Percentiles rank a stretch among this genome's conserved stretches.
Evolutionary conservation across 208 protist genomes (phyloP).

Genomic region (Wallacemonas rigidus): DNA sequence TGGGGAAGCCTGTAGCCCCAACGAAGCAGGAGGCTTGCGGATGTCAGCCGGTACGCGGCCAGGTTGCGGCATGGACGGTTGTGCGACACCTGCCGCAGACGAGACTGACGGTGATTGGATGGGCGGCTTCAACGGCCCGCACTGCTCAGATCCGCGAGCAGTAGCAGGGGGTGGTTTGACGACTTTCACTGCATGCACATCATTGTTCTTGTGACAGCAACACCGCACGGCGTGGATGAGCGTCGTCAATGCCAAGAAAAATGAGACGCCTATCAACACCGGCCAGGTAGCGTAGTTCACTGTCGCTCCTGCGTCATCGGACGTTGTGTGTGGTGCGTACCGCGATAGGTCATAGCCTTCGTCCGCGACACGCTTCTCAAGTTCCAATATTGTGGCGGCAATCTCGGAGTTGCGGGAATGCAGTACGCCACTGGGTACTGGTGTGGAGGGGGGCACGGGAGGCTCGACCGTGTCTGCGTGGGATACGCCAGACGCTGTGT

Average conservation of each 20-base stretch:
- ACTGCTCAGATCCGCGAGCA: too few species aligned
- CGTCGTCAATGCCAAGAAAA: constrained; percentile 20
- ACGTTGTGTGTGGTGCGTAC: constrained; percentile 21
- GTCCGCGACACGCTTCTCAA: constrained; percentile 14
- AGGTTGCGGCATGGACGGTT: too few species aligned
- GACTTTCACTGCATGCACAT: neutral
- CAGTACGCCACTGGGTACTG: neutral
- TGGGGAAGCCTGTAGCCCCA: too few species aligned
- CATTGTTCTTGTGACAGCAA: constrained; percentile 1
- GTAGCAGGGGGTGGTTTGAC: too few species aligned
- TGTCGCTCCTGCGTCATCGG: constrained; percentile 11
- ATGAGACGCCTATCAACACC: constrained; percentile 21
- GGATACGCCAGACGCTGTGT: neutral
- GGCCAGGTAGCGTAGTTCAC: constrained; percentile 21
- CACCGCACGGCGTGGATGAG: constrained; percentile 27
- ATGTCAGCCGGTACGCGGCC: too few species aligned
- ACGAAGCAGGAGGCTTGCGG: too few species aligned
- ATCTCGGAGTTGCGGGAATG: neutral
- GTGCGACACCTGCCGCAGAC: too few species aligned
- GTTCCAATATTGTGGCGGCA: neutral
- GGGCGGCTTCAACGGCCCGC: too few species aligned
- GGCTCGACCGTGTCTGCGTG: neutral
- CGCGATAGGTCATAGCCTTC: constrained; percentile 30
- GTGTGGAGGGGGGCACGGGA: neutral
- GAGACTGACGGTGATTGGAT: too few species aligned